Percentiles rank a stretch among this genome's conserved stretches.
These are phyloP conservation scores for Potentilla sterilis DNA, from an alignment of 306 rosid genomes.

Conservation along the genomic window DNA sequence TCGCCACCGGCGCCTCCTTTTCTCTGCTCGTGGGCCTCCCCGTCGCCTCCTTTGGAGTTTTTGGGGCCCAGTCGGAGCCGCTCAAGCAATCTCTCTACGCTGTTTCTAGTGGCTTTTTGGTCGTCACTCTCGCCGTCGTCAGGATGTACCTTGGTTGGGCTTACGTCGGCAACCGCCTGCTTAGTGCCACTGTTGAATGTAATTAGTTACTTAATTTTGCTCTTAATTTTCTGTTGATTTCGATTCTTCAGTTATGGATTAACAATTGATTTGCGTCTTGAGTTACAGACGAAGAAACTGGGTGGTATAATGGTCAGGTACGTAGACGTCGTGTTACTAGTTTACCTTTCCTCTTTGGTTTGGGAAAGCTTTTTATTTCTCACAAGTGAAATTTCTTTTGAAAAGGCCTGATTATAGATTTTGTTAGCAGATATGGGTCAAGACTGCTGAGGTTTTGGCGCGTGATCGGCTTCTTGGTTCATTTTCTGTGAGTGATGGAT, in stretches of 20 bases:
- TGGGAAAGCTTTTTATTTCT: background rate
- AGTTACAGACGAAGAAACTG: constrained; percentile 87
- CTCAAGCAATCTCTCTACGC: constrained; percentile 52
- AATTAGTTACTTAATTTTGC: background rate
- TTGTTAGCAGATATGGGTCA: constrained; percentile 80
- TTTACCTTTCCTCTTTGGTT: background rate
- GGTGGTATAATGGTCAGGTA: constrained; percentile 99
- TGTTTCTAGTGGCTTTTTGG: constrained; percentile 65
- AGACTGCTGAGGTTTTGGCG: constrained; percentile 82
- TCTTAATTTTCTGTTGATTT: background rate
- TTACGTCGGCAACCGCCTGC: constrained; percentile 87
- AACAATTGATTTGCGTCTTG: background rate
- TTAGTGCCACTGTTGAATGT: constrained; percentile 98
- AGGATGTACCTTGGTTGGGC: constrained; percentile 99
- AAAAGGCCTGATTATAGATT: background rate
- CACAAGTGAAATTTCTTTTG: constrained; percentile 4
- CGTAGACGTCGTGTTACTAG: background rate
- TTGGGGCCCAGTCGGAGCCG: constrained; percentile 68
- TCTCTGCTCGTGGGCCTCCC: constrained; percentile 76
- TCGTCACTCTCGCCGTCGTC: constrained; percentile 68
- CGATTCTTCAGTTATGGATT: background rate
- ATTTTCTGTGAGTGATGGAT: constrained; percentile 61
- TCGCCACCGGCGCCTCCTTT: constrained; percentile 66
- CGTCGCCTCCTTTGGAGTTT: constrained; percentile 74
- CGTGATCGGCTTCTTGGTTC: constrained; percentile 96